Conservation (phyloP, 768 basidiomycete genomes). For the Termitomyces sp. region DNA sequence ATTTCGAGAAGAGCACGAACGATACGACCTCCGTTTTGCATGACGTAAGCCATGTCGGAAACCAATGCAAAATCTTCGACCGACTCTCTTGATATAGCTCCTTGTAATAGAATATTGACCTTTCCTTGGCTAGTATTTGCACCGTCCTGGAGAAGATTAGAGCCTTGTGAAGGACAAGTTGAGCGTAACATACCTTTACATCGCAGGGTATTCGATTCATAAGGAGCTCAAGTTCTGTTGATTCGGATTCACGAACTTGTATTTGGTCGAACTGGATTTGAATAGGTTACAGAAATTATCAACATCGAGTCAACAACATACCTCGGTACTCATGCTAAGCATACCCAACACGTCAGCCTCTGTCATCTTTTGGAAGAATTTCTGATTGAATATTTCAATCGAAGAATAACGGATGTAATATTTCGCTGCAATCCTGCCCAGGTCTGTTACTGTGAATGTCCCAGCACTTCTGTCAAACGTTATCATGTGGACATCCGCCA, state of each 20-base stretch:
- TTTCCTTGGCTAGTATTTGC: conserved; percentile 58
- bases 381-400: conserved; percentile 79
- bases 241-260: conserved; percentile 86
- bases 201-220: conserved; percentile 70
- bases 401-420: conserved; percentile 89
- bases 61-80: conserved; percentile 95
- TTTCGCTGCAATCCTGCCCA: conserved; percentile 94
- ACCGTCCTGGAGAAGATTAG: conserved; percentile 42
- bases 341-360: conserved; percentile 89
- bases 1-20: conserved; percentile 93
- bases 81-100: conserved; percentile 72
- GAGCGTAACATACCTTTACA: conserved; percentile 49
- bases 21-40: conserved; percentile 94
- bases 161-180: background rate
- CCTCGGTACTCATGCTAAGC: conserved; percentile 90
- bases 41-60: conserved; percentile 90
- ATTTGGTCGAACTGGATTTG: conserved; percentile 97
- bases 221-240: conserved; percentile 72
- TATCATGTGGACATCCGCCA: conserved; percentile 78
- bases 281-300: background rate
- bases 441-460: conserved; percentile 71
- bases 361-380: conserved; percentile 77
- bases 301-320: conserved; percentile 21
- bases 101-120: conserved; percentile 93
- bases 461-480: conserved; percentile 55